These are phyloP conservation scores for Lachancea sp. DNA, from an alignment of 805 yeast genomes.

Conservation along the genomic window DNA sequence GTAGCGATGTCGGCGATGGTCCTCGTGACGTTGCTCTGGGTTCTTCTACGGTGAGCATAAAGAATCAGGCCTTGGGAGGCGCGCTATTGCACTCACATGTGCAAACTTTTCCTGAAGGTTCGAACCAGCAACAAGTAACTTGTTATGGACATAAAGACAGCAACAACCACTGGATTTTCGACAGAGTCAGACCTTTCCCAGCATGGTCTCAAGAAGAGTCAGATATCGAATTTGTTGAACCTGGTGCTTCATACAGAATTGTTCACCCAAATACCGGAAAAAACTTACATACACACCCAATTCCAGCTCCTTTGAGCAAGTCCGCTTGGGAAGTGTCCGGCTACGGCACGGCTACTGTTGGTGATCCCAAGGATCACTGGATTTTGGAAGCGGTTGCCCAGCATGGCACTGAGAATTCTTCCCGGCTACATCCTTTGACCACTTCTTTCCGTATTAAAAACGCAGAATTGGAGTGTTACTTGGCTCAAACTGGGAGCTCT, in stretches of 20 bases:
- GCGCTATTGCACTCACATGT: slow-evolving; percentile 81
- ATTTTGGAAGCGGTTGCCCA: slow-evolving; percentile 73
- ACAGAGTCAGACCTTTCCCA: slow-evolving; percentile 44
- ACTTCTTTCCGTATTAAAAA: slow-evolving; percentile 65
- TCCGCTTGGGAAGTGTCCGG: slow-evolving; percentile 78
- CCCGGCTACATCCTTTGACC: slow-evolving; percentile 65
- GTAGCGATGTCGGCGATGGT: slow-evolving; percentile 56
- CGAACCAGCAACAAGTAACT: slow-evolving; percentile 90
- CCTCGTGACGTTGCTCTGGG: slow-evolving; percentile 70
- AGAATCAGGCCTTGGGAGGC: slow-evolving; percentile 69
- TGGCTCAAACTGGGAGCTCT: slow-evolving; percentile 63
- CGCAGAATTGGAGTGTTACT: slow-evolving; percentile 60
- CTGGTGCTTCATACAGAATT: slow-evolving; percentile 66
- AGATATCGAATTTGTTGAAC: slow-evolving; percentile 37
- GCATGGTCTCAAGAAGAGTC: slow-evolving; percentile 27
- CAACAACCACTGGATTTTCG: slow-evolving; percentile 77
- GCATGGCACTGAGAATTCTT: slow-evolving; percentile 43
- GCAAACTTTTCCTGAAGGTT: slow-evolving; percentile 84
- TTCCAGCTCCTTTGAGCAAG: slow-evolving; percentile 67
- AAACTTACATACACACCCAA: slow-evolving; percentile 75
- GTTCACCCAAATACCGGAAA: slow-evolving; percentile 65
- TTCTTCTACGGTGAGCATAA: slow-evolving; percentile 40
- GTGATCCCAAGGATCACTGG: slow-evolving; percentile 89
- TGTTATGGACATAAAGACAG: slow-evolving; percentile 84
- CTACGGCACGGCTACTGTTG: slow-evolving; percentile 64